Conservation (phyloP, 2,329 filamentous ascomycete genomes). For the Cytospora leucostoma region DNA sequence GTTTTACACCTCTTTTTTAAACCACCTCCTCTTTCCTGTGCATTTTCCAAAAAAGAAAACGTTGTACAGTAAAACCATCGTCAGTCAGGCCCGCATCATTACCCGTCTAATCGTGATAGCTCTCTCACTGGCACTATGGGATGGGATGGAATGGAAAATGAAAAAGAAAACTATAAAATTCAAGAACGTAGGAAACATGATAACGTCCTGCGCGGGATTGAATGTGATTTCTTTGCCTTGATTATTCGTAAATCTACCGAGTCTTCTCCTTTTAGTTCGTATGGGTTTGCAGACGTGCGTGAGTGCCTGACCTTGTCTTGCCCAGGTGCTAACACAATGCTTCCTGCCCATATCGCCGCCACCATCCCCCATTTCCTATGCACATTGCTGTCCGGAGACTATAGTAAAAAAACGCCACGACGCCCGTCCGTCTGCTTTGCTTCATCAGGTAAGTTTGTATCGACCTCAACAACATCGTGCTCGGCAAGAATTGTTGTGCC, state of each 20-base stretch:
- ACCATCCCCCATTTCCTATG: constrained; percentile 15
- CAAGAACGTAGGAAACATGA: not conserved
- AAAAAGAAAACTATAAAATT: not conserved
- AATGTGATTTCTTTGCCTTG: not conserved
- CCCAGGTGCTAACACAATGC: not conserved
- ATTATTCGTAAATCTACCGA: constrained; percentile 8
- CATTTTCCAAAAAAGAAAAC: not conserved
- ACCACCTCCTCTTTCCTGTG: not conserved
- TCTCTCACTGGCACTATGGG: not conserved
- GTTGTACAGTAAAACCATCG: constrained; percentile 12
- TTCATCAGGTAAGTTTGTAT: constrained; percentile 20
- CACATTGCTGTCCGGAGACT: constrained; percentile 12
- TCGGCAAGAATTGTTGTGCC: not conserved
- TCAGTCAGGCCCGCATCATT: constrained; percentile 9
- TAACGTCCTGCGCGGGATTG: not conserved
- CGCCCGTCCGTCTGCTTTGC: constrained; percentile 23
- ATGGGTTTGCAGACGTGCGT: not conserved
- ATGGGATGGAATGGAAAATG: not conserved
- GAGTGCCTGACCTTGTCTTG: too few relatives aligned
- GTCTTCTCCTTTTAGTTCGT: not conserved
- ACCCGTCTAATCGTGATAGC: constrained; percentile 7
- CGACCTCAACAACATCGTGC: constrained; percentile 7
- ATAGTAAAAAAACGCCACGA: constrained; percentile 24
- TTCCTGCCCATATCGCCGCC: constrained; percentile 9
- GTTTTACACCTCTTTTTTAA: not conserved